These are phyloP conservation scores for Juglanconis oblonga DNA, from an alignment of 2,329 filamentous ascomycete genomes.

Conservation along the genomic window DNA sequence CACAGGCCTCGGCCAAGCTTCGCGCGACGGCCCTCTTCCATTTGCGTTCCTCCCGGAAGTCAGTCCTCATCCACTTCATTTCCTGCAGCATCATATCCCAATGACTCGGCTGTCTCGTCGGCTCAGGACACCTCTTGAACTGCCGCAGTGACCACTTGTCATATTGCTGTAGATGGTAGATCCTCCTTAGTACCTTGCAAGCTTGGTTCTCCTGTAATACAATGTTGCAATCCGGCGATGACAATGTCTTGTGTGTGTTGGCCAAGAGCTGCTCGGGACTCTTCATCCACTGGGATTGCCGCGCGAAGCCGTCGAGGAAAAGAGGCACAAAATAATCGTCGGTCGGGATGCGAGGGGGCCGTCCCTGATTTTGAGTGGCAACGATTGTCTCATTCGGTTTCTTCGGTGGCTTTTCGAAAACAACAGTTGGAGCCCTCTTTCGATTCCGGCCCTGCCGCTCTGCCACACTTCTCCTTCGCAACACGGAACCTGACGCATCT, in stretches of 20 bases:
- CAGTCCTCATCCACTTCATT: constrained; percentile 97
- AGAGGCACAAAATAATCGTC: constrained; percentile 65
- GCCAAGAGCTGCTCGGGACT: constrained; percentile 69
- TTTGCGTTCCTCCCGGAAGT: constrained; percentile 90
- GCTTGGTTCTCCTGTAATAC: constrained; percentile 84
- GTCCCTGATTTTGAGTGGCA: constrained; percentile 37
- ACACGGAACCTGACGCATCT: background rate
- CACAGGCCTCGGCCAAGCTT: constrained; percentile 78
- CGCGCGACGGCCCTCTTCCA: constrained; percentile 85
- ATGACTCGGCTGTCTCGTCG: constrained; percentile 71
- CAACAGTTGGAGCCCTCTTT: constrained; percentile 68
- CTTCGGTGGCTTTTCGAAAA: constrained; percentile 69
- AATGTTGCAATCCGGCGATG: constrained; percentile 78
- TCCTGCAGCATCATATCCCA: constrained; percentile 86
- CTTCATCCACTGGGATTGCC: constrained; percentile 58
- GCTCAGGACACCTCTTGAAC: constrained; percentile 79
- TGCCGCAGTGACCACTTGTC: constrained; percentile 93
- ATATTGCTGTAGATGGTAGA: constrained; percentile 86
- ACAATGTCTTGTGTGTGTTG: constrained; percentile 85
- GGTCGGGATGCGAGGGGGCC: constrained; percentile 32
- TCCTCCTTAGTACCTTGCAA: constrained; percentile 77
- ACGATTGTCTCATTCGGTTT: constrained; percentile 47
- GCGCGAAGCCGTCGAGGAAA: constrained; percentile 57
- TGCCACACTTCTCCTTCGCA: constrained; percentile 7
- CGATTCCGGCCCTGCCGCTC: constrained; percentile 33